Conservation (phyloP, 257 asterid genomes). For the Lycium ferocissimum region DNA sequence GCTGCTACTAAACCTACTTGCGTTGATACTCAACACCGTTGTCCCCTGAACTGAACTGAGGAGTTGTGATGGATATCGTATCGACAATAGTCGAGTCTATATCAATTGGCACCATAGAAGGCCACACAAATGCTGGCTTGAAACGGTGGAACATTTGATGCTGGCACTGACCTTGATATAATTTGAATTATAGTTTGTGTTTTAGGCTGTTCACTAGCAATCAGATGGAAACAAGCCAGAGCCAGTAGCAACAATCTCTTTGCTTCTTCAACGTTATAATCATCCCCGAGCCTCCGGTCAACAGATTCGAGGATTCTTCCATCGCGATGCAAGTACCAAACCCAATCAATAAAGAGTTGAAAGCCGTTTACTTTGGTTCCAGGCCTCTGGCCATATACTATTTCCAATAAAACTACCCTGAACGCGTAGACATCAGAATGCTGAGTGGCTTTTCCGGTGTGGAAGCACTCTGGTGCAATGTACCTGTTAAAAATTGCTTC, state of each 20-base stretch:
- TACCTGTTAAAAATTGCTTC: not conserved
- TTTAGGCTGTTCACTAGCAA: slow-evolving; percentile 47
- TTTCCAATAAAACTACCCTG: slow-evolving; percentile 49
- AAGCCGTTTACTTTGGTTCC: slow-evolving; percentile 41
- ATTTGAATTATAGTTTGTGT: slow-evolving; percentile 44
- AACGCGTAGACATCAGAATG: slow-evolving; percentile 52
- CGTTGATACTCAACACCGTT: slow-evolving; percentile 58
- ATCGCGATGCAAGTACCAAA: slow-evolving; percentile 48
- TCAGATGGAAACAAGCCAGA: slow-evolving; percentile 58
- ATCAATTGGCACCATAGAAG: slow-evolving; percentile 35
- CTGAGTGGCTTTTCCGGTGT: slow-evolving; percentile 50
- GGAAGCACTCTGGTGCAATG: slow-evolving; percentile 54
- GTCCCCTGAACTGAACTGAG: slow-evolving; percentile 55
- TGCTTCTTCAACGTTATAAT: slow-evolving; percentile 47
- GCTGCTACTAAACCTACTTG: slow-evolving; percentile 44
- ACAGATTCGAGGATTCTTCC: slow-evolving; percentile 43
- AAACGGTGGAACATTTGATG: slow-evolving; percentile 47
- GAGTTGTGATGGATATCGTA: slow-evolving; percentile 43
- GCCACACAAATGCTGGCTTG: slow-evolving; percentile 57
- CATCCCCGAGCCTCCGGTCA: slow-evolving; percentile 37
- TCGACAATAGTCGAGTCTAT: slow-evolving; percentile 32
- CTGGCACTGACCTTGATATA: slow-evolving; percentile 36
- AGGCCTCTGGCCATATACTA: slow-evolving; percentile 42
- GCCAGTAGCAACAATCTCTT: slow-evolving; percentile 48
- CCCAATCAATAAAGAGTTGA: slow-evolving; percentile 45